A percentile compares a stretch with the other conserved stretches of the same genome.
phyloP scores from a whole-genome alignment of 2,329 filamentous ascomycete genomes.

The Nigrograna mackinnonii region DNA sequence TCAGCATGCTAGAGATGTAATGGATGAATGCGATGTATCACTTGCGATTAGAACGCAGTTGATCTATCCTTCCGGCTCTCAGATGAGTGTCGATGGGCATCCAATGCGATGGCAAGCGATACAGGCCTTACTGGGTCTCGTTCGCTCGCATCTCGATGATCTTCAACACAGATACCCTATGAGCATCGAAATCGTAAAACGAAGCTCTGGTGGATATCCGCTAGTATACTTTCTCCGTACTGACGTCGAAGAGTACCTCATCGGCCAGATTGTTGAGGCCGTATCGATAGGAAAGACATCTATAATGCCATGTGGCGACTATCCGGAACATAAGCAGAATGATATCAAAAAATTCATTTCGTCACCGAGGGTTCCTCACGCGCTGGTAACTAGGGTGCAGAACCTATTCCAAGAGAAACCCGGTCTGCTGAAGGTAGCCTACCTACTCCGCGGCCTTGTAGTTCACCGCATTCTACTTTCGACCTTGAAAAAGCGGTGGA shows the following conservation, averaged over 20 bases:
- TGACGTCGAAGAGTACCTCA: slow-evolving; percentile 36
- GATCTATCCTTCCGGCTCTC: slow-evolving; percentile 48
- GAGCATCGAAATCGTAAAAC: slow-evolving; percentile 54
- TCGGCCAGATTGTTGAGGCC: slow-evolving; percentile 28
- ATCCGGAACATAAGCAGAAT: slow-evolving; percentile 21
- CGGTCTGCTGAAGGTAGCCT: slow-evolving; percentile 50
- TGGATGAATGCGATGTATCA: slow-evolving; percentile 64
- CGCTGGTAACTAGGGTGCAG: slow-evolving; percentile 19
- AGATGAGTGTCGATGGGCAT: slow-evolving; percentile 44
- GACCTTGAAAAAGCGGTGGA: slow-evolving; percentile 66
- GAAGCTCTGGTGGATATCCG: slow-evolving; percentile 50
- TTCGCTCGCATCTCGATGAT: slow-evolving; percentile 24
- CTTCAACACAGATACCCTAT: slow-evolving; percentile 46
- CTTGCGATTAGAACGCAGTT: slow-evolving; percentile 47
- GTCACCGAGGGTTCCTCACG: slow-evolving; percentile 14
- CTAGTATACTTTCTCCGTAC: slow-evolving; percentile 59
- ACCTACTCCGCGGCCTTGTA: slow-evolving; percentile 67
- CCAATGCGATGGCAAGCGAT: slow-evolving; percentile 44
- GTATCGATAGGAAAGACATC: slow-evolving; percentile 32
- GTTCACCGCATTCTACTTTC: slow-evolving; percentile 63
- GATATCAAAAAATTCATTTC: slow-evolving; percentile 41
- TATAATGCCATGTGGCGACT: slow-evolving; percentile 29
- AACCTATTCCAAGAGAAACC: slow-evolving; percentile 36
- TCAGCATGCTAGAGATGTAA: slow-evolving; percentile 57
- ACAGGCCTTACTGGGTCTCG: slow-evolving; percentile 38